A percentile compares a stretch with the other conserved stretches of the same genome.
Evolutionary conservation across 2,329 filamentous ascomycete species (phyloP).

Genomic region (Venturia asperata): DNA sequence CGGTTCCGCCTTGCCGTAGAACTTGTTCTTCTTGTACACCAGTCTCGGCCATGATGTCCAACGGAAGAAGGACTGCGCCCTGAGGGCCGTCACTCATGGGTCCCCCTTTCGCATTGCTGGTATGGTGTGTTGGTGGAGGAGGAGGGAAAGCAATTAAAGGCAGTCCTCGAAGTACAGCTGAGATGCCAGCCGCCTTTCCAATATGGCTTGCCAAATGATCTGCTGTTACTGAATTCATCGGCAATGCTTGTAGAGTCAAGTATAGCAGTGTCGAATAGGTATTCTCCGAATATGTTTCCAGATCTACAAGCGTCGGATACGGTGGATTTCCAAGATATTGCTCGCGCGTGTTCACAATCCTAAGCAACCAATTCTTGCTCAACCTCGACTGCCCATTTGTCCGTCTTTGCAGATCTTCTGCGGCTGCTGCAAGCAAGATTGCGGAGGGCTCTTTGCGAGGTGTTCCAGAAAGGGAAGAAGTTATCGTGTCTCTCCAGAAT

Average conservation of each 20-base stretch:
- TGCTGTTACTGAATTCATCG: constrained; percentile 71
- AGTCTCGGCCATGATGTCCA: constrained; percentile 81
- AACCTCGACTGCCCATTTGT: constrained; percentile 44
- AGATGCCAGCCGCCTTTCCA: constrained; percentile 86
- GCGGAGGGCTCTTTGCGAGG: constrained; percentile 91
- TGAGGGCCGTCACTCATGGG: constrained; percentile 43
- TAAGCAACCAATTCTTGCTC: constrained; percentile 51
- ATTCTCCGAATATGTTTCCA: constrained; percentile 88
- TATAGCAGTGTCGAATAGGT: constrained; percentile 94
- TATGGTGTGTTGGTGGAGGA: constrained; percentile 50
- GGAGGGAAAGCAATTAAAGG: constrained; percentile 78
- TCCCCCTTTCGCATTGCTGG: constrained; percentile 28
- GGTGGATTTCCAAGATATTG: constrained; percentile 77
- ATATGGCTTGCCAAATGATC: constrained; percentile 94
- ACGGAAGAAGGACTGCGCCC: constrained; percentile 68
- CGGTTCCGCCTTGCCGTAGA: constrained; percentile 69
- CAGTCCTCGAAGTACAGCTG: constrained; percentile 76
- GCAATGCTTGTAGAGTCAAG: constrained; percentile 70
- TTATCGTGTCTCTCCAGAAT: constrained; percentile 86
- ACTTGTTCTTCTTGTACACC: constrained; percentile 84
- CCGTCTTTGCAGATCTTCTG: constrained; percentile 49
- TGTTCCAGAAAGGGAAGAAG: constrained; percentile 65
- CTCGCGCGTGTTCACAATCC: constrained; percentile 74
- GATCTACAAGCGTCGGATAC: constrained; percentile 61
- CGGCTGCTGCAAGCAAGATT: constrained; percentile 67